Evolutionary conservation across 352 stramenopile genomes (phyloP).

Genomic region (Phytopythium ostracodes): DNA sequence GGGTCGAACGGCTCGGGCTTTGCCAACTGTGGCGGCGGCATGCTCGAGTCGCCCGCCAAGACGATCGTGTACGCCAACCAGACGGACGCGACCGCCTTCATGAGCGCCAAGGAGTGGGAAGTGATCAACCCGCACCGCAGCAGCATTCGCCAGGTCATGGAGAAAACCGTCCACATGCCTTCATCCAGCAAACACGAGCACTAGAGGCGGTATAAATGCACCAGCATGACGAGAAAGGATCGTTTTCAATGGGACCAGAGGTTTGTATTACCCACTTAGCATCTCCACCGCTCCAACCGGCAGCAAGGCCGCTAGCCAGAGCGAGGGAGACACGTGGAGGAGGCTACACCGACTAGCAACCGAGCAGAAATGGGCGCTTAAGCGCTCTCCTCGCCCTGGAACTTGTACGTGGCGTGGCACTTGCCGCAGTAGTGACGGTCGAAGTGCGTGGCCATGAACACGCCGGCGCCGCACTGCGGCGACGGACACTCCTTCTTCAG

Average conservation of each 20-base stretch:
- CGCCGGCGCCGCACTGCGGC: slow-evolving; percentile 93
- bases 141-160: slow-evolving; percentile 44
- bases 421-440: slow-evolving; percentile 99
- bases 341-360: slow-evolving; percentile 3
- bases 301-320: background rate
- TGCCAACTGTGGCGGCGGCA: slow-evolving; percentile 4
- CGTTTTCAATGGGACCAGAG: slow-evolving; percentile 9
- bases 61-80: slow-evolving; percentile 60
- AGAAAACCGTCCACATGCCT: slow-evolving; percentile 19
- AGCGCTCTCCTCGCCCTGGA: slow-evolving; percentile 72
- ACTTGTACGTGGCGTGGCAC: slow-evolving; percentile 96
- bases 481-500: slow-evolving; percentile 97
- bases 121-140: slow-evolving; percentile 58
- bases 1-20: slow-evolving; percentile 14
- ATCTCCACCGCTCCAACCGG: background rate
- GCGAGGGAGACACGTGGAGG: background rate
- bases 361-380: slow-evolving; percentile 22
- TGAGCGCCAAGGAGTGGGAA: slow-evolving; percentile 67
- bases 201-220: background rate
- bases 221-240: background rate
- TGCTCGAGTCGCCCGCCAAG: slow-evolving; percentile 46
- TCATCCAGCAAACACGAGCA: background rate
- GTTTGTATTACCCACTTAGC: slow-evolving; percentile 5
- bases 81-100: slow-evolving; percentile 35
- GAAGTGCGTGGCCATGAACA: slow-evolving; percentile 99